Conservation (phyloP, 176 grass and related monocot genomes). For the Avena eriantha region DNA sequence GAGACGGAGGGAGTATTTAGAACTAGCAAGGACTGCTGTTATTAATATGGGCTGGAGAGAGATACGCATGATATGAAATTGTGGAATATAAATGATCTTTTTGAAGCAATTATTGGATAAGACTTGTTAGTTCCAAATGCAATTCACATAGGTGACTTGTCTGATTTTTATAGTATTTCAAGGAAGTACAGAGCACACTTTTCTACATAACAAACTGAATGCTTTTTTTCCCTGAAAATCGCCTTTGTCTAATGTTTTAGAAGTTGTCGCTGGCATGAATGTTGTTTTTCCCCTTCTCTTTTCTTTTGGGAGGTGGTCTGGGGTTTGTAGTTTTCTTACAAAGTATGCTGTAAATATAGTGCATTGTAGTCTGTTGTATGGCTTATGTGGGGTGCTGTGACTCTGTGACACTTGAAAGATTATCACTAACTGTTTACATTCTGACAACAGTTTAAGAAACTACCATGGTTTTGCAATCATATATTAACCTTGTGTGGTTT, state of each 20-base stretch:
- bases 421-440: not conserved
- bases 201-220: not conserved
- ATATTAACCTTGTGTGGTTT: slow-evolving; percentile 8
- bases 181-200: not conserved
- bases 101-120: not conserved
- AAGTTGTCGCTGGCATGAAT: not conserved
- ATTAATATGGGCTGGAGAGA: not conserved
- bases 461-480: not conserved
- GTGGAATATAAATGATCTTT: not conserved
- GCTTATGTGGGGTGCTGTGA: not conserved
- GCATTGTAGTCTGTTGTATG: slow-evolving; percentile 4
- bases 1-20: not conserved
- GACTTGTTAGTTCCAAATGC: not conserved
- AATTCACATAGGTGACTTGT: not conserved
- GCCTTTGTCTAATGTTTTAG: not conserved
- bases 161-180: not conserved
- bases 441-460: not conserved
- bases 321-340: not conserved
- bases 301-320: not conserved
- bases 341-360: not conserved
- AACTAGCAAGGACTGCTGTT: not conserved
- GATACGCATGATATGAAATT: not conserved
- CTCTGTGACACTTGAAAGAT: not conserved
- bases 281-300: not conserved
- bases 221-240: not conserved